Percentiles rank a stretch among this genome's conserved stretches.
Evolutionary conservation across 2,329 filamentous ascomycete genomes (phyloP).

Genomic region (Aspergillus fructus): DNA sequence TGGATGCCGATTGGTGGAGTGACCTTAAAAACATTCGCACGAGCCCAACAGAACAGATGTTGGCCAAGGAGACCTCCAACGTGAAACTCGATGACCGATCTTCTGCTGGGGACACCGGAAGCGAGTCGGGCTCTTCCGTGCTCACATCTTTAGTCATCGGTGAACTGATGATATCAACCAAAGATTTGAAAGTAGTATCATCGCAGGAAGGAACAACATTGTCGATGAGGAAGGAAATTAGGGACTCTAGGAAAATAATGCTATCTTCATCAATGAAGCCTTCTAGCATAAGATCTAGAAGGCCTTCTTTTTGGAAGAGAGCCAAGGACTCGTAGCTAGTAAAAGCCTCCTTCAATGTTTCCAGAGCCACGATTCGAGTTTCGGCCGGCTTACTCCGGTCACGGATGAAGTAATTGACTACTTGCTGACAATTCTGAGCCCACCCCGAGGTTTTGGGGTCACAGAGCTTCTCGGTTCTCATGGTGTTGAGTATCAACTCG

Average conservation of each 20-base stretch:
- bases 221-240: conserved; percentile 41
- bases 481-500: conserved; percentile 37
- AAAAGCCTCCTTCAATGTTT: conserved; percentile 41
- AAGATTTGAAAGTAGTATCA: conserved; percentile 30
- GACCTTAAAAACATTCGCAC: conserved; percentile 74
- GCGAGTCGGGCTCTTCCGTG: conserved; percentile 41
- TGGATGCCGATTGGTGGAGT: conserved; percentile 65
- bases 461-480: conserved; percentile 34
- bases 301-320: conserved; percentile 33
- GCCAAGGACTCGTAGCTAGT: conserved; percentile 28
- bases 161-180: conserved; percentile 34
- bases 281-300: conserved; percentile 33
- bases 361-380: conserved; percentile 40
- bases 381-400: conserved; percentile 39
- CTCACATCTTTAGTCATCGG: conserved; percentile 36
- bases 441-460: conserved; percentile 34
- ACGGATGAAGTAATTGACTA: conserved; percentile 39
- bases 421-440: conserved; percentile 32
- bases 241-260: conserved; percentile 37
- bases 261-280: conserved; percentile 39
- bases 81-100: conserved; percentile 32
- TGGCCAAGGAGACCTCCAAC: conserved; percentile 42
- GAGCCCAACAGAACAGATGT: conserved; percentile 69
- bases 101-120: conserved; percentile 28
- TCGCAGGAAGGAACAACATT: conserved; percentile 29